Evolutionary conservation across 768 basidiomycete species (phyloP), one percentile per base, ranked within the genome.

Genomic region (Heimioporus sp.): DNA sequence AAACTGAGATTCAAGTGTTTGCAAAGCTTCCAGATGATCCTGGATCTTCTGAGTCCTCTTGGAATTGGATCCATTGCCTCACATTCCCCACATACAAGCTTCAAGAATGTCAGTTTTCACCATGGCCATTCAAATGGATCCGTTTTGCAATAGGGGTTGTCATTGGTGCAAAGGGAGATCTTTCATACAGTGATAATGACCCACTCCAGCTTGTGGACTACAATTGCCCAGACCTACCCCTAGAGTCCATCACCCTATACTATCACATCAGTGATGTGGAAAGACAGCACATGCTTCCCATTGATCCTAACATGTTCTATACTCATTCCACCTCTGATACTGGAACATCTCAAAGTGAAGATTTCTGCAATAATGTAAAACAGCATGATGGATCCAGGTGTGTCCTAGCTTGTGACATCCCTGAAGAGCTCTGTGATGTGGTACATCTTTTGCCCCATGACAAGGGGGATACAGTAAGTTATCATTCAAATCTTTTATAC

Each of bases 391-490:
- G 32, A 32, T 7, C 6, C 32, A n/a, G n/a, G n/a, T 55, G 53
- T 34, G 36, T 54, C 32, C 43, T 54, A 30, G 37, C 53, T 32
- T n/a, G n/a, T n/a, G 34, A 11, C 2, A 1, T 9, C 9, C 0
- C 0, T 0, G 10, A 2, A 16, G 0, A 2, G 10, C 0, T 8
- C 10, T 54, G 48, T 17, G 35, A 52, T 0, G 54, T 47, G 17
- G 46, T 9, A 24, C 54, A 55, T 17, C 50, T 55, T 20, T 13
- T 55, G 28, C 31, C 49, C 31, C 50, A 52, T 28, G 43, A 36
- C 30, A 54, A 50, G 43, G 45, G 49, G 7, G n/a, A 51, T 34
- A 4, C 21, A 16, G 52, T 53, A 43, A 11, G 52, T 19, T 24
- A 19, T 11, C 49, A 4, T 42, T 24, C 3, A 5, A 17, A 16